Evolutionary conservation across 805 yeast species (phyloP).

Genomic region (Zygosaccharomyces siamensis): DNA sequence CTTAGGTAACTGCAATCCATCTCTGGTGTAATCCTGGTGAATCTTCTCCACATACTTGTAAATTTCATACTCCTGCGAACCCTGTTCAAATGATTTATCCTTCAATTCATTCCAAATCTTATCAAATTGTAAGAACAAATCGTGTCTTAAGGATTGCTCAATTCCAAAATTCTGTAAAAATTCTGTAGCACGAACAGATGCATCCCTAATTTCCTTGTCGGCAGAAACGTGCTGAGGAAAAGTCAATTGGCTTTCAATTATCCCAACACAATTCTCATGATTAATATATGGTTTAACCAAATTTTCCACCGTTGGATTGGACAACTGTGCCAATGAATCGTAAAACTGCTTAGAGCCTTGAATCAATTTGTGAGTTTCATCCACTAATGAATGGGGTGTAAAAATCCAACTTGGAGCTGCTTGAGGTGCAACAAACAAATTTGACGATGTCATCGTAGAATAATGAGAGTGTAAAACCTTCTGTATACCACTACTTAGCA

Average conservation of each 20-base stretch:
- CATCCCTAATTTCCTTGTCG: constrained; percentile 61
- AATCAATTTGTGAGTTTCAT: constrained; percentile 43
- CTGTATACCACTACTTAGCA: constrained; percentile 1
- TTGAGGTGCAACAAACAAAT: constrained; percentile 22
- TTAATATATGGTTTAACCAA: constrained; percentile 51
- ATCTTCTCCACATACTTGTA: constrained; percentile 53
- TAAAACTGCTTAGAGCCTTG: constrained; percentile 42
- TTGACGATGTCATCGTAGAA: not conserved
- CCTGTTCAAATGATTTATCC: constrained; percentile 18
- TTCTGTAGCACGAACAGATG: constrained; percentile 60
- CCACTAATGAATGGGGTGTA: constrained; percentile 46
- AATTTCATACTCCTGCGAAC: constrained; percentile 45
- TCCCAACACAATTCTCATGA: constrained; percentile 46
- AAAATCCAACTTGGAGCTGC: constrained; percentile 54
- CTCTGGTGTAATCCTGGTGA: constrained; percentile 54
- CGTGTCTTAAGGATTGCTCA: constrained; percentile 62
- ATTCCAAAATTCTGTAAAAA: constrained; percentile 51
- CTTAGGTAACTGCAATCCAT: constrained; percentile 60
- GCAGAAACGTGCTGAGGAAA: constrained; percentile 72
- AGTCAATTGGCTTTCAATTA: constrained; percentile 47
- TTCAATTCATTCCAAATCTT: constrained; percentile 42
- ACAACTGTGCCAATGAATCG: constrained; percentile 48
- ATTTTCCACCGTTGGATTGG: constrained; percentile 50
- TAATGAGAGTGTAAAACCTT: not conserved
- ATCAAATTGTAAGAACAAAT: constrained; percentile 56